These are phyloP conservation scores for Erysimum pusillum DNA, from an alignment of 441 rosid species.

Conservation along the genomic window DNA sequence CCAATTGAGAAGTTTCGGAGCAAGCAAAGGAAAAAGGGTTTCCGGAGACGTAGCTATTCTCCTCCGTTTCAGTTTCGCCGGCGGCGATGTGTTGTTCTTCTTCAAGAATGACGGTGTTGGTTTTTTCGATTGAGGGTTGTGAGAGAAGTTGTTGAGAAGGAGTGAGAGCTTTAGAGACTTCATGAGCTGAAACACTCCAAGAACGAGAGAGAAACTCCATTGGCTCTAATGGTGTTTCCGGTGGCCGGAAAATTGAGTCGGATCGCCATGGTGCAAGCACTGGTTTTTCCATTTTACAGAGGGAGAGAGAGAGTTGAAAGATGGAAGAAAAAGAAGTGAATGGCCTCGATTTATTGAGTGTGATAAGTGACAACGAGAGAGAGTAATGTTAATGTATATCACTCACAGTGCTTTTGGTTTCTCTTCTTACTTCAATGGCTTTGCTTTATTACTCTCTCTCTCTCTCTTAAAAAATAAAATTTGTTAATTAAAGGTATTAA, in stretches of 20 bases:
- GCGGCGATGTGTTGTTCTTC: constrained; percentile 59
- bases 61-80: constrained; percentile 63
- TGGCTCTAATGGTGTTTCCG: constrained; percentile 81
- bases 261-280: constrained; percentile 58
- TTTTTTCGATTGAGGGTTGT: constrained; percentile 34
- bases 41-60: constrained; percentile 59
- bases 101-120: constrained; percentile 47
- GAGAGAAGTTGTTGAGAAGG: constrained; percentile 42
- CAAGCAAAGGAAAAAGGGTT: constrained; percentile 87
- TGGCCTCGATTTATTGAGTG: background rate
- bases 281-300: constrained; percentile 40
- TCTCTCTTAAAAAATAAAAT: background rate
- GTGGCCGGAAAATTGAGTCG: constrained; percentile 68
- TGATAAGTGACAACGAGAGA: constrained; percentile 23
- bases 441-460: background rate
- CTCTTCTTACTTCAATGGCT: background rate
- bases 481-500: background rate
- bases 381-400: background rate
- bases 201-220: constrained; percentile 94
- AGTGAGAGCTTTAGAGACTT: constrained; percentile 73
- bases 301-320: constrained; percentile 4
- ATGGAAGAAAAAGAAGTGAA: constrained; percentile 14
- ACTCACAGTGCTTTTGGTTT: background rate
- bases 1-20: constrained; percentile 86
- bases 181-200: constrained; percentile 86